Evolutionary conservation across 345 rosid genomes (phyloP), one percentile per base, ranked within the genome.

Genomic region (Leavenworthia alabamica): DNA sequence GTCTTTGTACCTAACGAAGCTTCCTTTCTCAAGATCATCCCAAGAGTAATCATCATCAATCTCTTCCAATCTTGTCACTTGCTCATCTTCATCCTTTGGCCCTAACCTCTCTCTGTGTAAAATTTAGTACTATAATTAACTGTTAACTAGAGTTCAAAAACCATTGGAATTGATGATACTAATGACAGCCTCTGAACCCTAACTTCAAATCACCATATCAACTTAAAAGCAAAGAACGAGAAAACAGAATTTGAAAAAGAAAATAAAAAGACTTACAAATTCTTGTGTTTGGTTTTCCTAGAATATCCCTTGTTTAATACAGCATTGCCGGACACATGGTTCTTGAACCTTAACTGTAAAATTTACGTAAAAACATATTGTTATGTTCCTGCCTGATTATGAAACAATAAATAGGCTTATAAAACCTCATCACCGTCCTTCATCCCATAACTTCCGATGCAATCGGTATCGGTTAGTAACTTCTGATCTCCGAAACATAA

Each of bases 391-490:
- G 29, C 13, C 15, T 59, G 23, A 36, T 36, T n/a, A 24, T 39
- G 19, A 22, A 48, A 10, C 11, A 7, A 37, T 16, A 37, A 14
- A 20, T 7, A 7, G 4, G 43, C 13, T 45, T 23, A 14, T 6
- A 22, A 27, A 40, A 86, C 96, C 95, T 88, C 82, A 77, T 88
- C 95, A 45, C 90, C 92, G 53, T 91, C 98, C 62, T 57, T 82
- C 59, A 91, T 65, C 69, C 91, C 92, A 43, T 80, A 84, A 46
- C 64, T 41, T 23, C 72, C 77, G 44, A 91, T 83, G 49, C 39
- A 39, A 19, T 86, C 92, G 1, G 80, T 69, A 45, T 84, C 96
- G 2, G 56, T 41, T 36, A 88, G 57, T 47, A 91, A 67, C 82
- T 88, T 91, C 77, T 77, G 86, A 60, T 77, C 84, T 31, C 51